Base-by-base conservation (phyloP, 768 basidiomycete species). In the Phylloporus rhodoxanthus region DNA sequence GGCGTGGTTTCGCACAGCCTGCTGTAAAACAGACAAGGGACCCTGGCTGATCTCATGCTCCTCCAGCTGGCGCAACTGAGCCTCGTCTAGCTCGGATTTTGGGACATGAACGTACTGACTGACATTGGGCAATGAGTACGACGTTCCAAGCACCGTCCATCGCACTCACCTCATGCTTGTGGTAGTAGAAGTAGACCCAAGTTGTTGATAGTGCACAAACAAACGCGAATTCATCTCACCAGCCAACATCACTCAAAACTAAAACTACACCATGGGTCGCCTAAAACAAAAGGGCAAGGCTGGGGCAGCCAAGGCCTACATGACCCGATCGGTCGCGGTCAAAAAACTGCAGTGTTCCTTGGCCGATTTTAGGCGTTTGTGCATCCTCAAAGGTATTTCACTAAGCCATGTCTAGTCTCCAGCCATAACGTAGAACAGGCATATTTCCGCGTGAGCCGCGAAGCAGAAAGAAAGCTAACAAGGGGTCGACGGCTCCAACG, bases 31-130 rank as follows among this genome's bases (percentile, higher is more conserved):
- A 34, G 92, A 94, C 67, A 96, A 71, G 20, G 93, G 93, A n/a
- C 92, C 94, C 70, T 97, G 94, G 50, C 90, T 92, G 70, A 98
- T 96, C 72, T 98, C 93, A 66, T 96, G 93, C 69, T 99, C 96
- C 70, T 98, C 95, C 52, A 99, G 75, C 61, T 92, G 88, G 50
- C 92, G 87, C 43, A 98, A 77, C 72, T 98, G 93, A 9, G 91
- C 90, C 69, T 98, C 96, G 66, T 97, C 93, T 49, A 98, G 78
- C 74, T 98, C 96, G 36, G 94, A 96, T 68, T 94, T 96, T 48
- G 93, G 90, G 51, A 93, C 86, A 68, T 94, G 90, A 53, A 91
- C 89, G 74, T 93, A 96, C 81, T 98, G 93, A 77, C 94, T 97
- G 63, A 4, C 33, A 32, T 20, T 14, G 8, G 42, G 11, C 26